These are phyloP conservation scores for Solanum piurae DNA, from an alignment of 257 asterid genomes.

Conservation along the genomic window DNA sequence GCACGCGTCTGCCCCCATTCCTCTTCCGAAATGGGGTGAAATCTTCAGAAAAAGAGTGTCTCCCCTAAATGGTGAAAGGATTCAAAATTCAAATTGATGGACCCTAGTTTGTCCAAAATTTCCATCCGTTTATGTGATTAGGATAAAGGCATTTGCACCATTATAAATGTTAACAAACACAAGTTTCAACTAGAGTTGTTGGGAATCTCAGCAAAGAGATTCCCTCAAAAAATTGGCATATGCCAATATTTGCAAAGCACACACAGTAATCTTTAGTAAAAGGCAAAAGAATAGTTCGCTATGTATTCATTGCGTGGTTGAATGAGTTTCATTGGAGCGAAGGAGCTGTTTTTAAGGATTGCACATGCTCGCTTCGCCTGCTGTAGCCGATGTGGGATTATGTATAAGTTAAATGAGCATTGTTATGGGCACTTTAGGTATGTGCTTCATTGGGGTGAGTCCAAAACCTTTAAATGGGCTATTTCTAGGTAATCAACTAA, in stretches of 20 bases:
- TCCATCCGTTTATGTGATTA: no score
- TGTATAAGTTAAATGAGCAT: neutral
- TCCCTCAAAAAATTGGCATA: neutral
- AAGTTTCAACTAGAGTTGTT: neutral
- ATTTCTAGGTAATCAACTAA: no score
- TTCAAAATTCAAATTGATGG: no score
- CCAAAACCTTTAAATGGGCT: neutral
- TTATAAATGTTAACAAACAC: no score
- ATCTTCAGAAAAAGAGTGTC: no score
- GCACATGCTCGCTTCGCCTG: neutral
- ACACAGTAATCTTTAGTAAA: neutral
- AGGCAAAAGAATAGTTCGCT: neutral
- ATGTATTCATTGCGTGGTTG: neutral
- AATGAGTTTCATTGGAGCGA: fast-evolving
- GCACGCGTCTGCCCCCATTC: no score
- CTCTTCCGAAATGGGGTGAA: no score
- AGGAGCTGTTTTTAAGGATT: neutral
- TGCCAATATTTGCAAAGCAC: neutral
- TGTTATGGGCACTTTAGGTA: neutral
- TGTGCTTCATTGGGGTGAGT: neutral
- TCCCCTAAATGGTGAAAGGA: no score
- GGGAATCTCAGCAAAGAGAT: neutral
- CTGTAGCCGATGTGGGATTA: neutral
- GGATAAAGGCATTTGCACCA: no score
- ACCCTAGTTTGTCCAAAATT: no score